Evolutionary conservation across 2,329 filamentous ascomycete species (phyloP).

Genomic region (Sphaerulina populicola): DNA sequence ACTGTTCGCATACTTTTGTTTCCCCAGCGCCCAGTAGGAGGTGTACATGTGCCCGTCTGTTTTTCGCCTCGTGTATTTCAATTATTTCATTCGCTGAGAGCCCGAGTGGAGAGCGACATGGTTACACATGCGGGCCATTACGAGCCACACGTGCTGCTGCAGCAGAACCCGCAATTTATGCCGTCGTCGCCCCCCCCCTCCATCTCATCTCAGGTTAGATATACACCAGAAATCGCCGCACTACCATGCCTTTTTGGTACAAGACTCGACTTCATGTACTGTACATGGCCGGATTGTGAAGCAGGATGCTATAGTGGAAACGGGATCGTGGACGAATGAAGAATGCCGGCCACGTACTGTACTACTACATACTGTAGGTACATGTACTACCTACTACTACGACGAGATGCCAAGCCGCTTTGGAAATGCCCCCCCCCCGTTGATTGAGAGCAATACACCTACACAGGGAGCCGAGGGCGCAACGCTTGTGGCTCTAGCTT

Average conservation of each 20-base stretch:
- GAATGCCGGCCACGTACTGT: neutral
- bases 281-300: neutral
- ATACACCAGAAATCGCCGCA: no score
- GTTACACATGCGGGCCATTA: neutral
- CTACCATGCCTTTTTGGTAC: neutral
- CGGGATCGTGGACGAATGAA: neutral
- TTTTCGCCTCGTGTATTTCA: no score
- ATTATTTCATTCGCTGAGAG: neutral
- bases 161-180: neutral
- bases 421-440: neutral
- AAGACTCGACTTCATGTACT: neutral
- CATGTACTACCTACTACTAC: no score
- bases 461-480: neutral
- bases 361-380: no score
- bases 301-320: neutral
- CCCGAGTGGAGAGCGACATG: no score
- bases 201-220: neutral
- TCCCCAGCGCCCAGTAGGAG: no score
- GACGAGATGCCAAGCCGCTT: neutral
- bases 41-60: no score
- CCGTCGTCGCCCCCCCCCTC: neutral
- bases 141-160: neutral
- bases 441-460: neutral
- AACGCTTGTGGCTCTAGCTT: slow-evolving; percentile 5
- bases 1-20: no score